Base-by-base conservation (phyloP, 108 stramenopile genomes). In the Fragilariopsis cylindrus region DNA sequence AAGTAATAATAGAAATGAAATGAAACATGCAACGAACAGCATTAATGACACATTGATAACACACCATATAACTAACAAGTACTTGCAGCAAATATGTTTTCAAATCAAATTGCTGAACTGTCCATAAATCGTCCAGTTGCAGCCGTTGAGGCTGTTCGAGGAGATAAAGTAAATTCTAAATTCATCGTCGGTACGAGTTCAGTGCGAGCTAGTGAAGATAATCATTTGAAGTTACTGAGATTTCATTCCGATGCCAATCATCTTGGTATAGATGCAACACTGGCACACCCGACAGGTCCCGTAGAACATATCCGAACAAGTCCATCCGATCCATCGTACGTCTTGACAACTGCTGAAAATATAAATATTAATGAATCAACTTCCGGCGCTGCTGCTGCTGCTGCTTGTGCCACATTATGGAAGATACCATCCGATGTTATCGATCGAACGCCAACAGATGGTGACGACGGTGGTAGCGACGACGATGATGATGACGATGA, bases 121-220 rank as follows among this genome's bases (percentile, higher is more conserved):
- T 69, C 80, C 19, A 68, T 87, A 49, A 67, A 82, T 60, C 69
- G 62, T 5, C 87, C 87, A n/a, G 75, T 75, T 15, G 65, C 62
- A 19, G 52, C 77, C 5, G 47, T 87, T 41, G 73, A 72, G 8
- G 76, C 87, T 16, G 78, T 87, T 1, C 70, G 45, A 16, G 83
- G 71, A 3, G 83, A 84, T 67, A 57, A 56, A n/a, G 48, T 56
- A 18, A 66, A 82, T 18, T 70, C 79, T 8, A 67, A 76, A 44
- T 87, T 87, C 63, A 18, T 87, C 16, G 78, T 74, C 18, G 87
- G 86, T 6, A 72, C 82, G 15, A 79, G 73, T 74, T 76, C 75
- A 21, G 46, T 77, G n/a, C 44, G 48, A 21, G 53, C 8, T 45
- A 65, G 42, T 18, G 54, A 48, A 16, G 53, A 65, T 39, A 83